A percentile compares a stretch with the other conserved stretches of the same genome.
Conservation (phyloP, 2,329 filamentous ascomycete genomes). For the Aspergillus fumigatiaffinis region DNA sequence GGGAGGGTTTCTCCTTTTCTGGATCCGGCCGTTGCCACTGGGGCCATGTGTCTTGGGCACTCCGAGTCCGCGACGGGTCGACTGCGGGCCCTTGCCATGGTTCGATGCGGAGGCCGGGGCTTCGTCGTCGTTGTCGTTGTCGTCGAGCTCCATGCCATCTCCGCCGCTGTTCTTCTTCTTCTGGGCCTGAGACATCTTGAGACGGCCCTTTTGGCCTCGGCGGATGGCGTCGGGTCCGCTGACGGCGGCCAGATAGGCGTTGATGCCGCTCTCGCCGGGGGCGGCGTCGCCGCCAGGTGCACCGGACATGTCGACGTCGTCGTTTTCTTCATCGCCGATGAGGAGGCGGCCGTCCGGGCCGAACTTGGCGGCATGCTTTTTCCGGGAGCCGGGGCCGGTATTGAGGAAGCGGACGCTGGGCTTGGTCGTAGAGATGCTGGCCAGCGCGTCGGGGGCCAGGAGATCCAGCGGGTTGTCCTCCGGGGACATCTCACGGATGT, state of each 20-base stretch:
- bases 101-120: constrained; percentile 2
- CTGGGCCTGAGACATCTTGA: constrained; percentile 54
- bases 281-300: constrained; percentile 33
- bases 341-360: constrained; percentile 44
- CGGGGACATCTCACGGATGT: constrained; percentile 76
- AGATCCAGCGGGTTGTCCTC: constrained; percentile 94
- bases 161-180: constrained; percentile 33
- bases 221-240: constrained; percentile 56
- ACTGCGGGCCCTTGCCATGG: constrained; percentile 3
- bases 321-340: constrained; percentile 34
- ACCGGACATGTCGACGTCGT: constrained; percentile 45
- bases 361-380: constrained; percentile 40
- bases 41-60: constrained; percentile 25
- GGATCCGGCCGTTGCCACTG: constrained; percentile 20
- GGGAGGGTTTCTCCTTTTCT: constrained; percentile 17
- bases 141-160: constrained; percentile 43
- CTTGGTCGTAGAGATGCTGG: constrained; percentile 89
- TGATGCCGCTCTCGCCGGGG: constrained; percentile 42
- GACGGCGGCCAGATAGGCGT: constrained; percentile 60
- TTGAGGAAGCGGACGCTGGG: constrained; percentile 52
- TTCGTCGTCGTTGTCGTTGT: constrained; percentile 18
- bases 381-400: constrained; percentile 33
- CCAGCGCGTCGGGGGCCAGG: constrained; percentile 80
- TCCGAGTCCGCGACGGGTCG: constrained; percentile 23
- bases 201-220: constrained; percentile 55